These are phyloP conservation scores for Chaetomium globosum DNA, from an alignment of 2,329 filamentous ascomycete genomes.

Conservation along the genomic window DNA sequence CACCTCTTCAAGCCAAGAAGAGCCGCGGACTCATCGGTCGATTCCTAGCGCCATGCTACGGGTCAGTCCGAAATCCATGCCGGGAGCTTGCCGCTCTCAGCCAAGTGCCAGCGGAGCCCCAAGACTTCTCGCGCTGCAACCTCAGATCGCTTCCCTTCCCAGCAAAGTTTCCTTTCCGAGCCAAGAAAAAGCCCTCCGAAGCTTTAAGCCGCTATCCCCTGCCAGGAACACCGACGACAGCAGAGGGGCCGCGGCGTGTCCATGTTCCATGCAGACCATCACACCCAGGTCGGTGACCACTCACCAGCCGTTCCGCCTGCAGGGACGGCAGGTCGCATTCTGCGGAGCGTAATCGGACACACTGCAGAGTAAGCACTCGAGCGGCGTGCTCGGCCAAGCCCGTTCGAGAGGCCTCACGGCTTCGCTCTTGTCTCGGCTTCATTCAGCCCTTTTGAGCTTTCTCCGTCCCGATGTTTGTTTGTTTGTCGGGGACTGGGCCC, in stretches of 20 bases:
- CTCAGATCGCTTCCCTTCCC: slow-evolving; percentile 11
- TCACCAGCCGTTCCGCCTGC: slow-evolving; percentile 24
- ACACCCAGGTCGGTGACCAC: slow-evolving; percentile 11
- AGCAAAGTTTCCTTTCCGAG: slow-evolving; percentile 9
- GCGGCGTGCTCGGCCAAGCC: slow-evolving; percentile 12
- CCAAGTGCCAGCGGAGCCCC: slow-evolving; percentile 17
- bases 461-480: background rate
- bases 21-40: slow-evolving; percentile 33
- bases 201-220: background rate
- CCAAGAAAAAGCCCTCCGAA: slow-evolving; percentile 1
- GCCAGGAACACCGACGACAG: slow-evolving; percentile 6
- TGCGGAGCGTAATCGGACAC: slow-evolving; percentile 14
- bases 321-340: slow-evolving; percentile 28
- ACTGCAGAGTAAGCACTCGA: slow-evolving; percentile 19
- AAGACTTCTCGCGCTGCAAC: slow-evolving; percentile 10
- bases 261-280: slow-evolving; percentile 1
- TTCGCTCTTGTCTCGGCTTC: background rate
- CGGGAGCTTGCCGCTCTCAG: slow-evolving; percentile 26
- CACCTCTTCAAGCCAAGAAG: slow-evolving; percentile 23
- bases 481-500: background rate
- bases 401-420: slow-evolving; percentile 14
- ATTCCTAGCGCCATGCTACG: slow-evolving; percentile 15
- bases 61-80: slow-evolving; percentile 29
- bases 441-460: background rate
- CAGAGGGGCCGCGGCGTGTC: no score